Conservation (phyloP, 2,329 filamentous ascomycete genomes). For the Paramyrothecium sp. region DNA sequence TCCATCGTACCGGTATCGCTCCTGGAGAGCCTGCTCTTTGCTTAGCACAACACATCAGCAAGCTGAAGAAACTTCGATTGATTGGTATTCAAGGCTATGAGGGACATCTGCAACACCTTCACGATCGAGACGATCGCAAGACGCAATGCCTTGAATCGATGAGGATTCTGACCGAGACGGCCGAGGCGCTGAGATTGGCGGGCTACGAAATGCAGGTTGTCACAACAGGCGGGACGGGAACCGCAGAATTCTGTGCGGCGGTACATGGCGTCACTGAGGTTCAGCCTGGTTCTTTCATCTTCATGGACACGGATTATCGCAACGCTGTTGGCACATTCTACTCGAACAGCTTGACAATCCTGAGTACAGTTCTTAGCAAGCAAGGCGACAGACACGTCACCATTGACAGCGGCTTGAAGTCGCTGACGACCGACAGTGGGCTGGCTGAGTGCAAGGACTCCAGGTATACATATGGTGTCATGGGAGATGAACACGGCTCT, state of each 20-base stretch:
- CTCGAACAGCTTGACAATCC: conserved; percentile 45
- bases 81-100: conserved; percentile 53
- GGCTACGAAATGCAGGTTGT: conserved; percentile 47
- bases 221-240: conserved; percentile 51
- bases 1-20: conserved; percentile 47
- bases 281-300: conserved; percentile 54
- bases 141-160: conserved; percentile 45
- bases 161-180: conserved; percentile 38
- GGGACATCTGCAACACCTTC: conserved; percentile 51
- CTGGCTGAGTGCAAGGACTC: conserved; percentile 44
- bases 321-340: conserved; percentile 49
- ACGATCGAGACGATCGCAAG: conserved; percentile 38
- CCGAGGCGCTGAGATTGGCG: conserved; percentile 34
- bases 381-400: conserved; percentile 42
- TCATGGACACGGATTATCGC: conserved; percentile 57
- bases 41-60: conserved; percentile 36
- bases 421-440: conserved; percentile 46
- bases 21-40: conserved; percentile 36
- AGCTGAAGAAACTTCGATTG: conserved; percentile 35
- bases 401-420: conserved; percentile 49
- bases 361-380: conserved; percentile 47
- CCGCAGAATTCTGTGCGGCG: conserved; percentile 49
- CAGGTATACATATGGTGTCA: conserved; percentile 39
- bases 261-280: conserved; percentile 51
- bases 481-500: conserved; percentile 50